Evolutionary conservation across 257 asterid species (phyloP).

Genomic region (Capsicum baccatum): DNA sequence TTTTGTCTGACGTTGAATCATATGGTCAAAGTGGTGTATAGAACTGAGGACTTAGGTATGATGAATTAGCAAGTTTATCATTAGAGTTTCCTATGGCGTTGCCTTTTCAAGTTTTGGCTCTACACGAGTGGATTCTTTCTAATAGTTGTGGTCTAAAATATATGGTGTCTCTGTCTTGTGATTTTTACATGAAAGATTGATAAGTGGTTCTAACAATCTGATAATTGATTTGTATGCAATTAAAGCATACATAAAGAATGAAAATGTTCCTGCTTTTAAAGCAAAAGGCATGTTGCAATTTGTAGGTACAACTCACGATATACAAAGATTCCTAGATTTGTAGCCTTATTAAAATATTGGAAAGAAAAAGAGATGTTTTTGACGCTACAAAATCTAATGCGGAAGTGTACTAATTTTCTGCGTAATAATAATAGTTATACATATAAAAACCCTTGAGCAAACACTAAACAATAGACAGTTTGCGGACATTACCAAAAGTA

Average conservation of each 20-base stretch:
- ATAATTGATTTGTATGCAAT: neutral
- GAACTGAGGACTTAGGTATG: neutral
- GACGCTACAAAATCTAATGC: neutral
- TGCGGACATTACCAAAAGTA: neutral
- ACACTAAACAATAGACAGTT: neutral
- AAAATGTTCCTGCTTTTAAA: neutral
- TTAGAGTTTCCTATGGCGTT: too few relatives aligned
- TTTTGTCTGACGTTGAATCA: neutral
- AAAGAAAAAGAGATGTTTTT: neutral
- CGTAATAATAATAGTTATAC: too few relatives aligned
- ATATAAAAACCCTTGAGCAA: neutral
- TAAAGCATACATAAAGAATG: too few relatives aligned
- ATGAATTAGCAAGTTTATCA: too few relatives aligned
- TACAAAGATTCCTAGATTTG: neutral
- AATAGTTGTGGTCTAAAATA: conserved; percentile 2
- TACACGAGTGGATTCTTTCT: neutral
- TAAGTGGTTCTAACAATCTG: neutral
- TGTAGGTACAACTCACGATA: neutral
- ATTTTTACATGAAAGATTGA: neutral
- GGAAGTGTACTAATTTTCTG: neutral
- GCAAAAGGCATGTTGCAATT: neutral
- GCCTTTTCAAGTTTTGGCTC: neutral
- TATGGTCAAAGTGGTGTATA: neutral
- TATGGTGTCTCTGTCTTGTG: neutral
- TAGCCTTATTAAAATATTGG: neutral